phyloP scores from a whole-genome alignment of 2,329 filamentous ascomycete genomes.

The Stagonosporopsis chrysanthemi region DNA sequence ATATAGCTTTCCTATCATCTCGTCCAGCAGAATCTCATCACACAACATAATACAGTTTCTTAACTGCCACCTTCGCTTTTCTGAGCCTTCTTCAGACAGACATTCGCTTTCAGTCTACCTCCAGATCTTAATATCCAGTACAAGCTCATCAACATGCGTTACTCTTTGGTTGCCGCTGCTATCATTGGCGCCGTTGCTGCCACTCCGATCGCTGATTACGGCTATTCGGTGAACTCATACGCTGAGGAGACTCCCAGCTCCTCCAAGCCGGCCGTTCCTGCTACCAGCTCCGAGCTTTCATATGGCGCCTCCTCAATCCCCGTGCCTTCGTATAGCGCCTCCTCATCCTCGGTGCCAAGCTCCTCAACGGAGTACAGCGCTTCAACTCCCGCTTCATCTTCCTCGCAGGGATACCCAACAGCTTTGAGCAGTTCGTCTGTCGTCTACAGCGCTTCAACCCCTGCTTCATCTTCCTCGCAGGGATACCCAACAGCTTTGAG shows the following conservation, averaged over 20 bases:
- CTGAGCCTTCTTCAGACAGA: slow-evolving; percentile 31
- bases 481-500: too few species aligned
- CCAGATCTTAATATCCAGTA: slow-evolving; percentile 29
- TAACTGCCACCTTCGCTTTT: slow-evolving; percentile 43
- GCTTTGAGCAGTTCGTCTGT: not conserved
- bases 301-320: not conserved
- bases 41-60: slow-evolving; percentile 30
- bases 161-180: slow-evolving; percentile 40
- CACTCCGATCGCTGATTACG: slow-evolving; percentile 35
- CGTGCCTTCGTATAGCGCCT: not conserved
- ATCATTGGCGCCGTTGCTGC: slow-evolving; percentile 42
- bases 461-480: too few species aligned
- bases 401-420: not conserved
- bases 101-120: slow-evolving; percentile 43
- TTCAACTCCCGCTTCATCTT: too few species aligned
- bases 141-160: slow-evolving; percentile 41
- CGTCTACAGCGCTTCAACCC: too few species aligned
- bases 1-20: slow-evolving; percentile 37
- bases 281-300: slow-evolving; percentile 6
- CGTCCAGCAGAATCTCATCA: slow-evolving; percentile 30
- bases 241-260: slow-evolving; percentile 13
- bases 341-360: not conserved
- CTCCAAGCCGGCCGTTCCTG: slow-evolving; percentile 1
- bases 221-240: slow-evolving; percentile 14
- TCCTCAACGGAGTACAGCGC: too few species aligned